phyloP scores from a whole-genome alignment of 2,329 filamentous ascomycete species.

The Pyrenophora tritici-repentis region DNA sequence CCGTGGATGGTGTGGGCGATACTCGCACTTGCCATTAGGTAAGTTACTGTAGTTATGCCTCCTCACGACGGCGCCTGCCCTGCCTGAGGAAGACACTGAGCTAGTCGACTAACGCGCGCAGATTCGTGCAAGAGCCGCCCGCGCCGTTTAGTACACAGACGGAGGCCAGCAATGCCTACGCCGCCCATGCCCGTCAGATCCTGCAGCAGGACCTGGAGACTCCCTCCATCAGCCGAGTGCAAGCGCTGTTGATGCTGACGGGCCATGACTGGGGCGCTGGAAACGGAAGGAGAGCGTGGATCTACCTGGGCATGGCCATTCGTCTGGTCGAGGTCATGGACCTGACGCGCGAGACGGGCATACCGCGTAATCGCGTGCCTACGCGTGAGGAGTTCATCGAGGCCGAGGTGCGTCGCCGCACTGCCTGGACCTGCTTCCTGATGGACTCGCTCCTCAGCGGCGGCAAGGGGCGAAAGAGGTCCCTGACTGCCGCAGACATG shows the following conservation, averaged over 20 bases:
- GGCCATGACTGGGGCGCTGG: constrained; percentile 55
- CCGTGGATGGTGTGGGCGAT: constrained; percentile 50
- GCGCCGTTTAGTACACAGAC: constrained; percentile 44
- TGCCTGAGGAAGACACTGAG: no score
- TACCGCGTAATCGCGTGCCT: constrained; percentile 36
- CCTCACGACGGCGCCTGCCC: no score
- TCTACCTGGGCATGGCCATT: constrained; percentile 50
- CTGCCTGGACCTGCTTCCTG: constrained; percentile 51
- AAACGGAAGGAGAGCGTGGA: constrained; percentile 49
- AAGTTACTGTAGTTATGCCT: no score
- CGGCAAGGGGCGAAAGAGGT: constrained; percentile 48
- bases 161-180: constrained; percentile 50
- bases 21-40: constrained; percentile 49
- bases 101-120: constrained; percentile 14
- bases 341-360: constrained; percentile 44
- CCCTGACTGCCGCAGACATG: constrained; percentile 44
- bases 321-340: constrained; percentile 50
- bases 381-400: constrained; percentile 49
- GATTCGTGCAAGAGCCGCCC: constrained; percentile 47
- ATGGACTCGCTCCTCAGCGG: constrained; percentile 51
- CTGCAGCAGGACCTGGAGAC: constrained; percentile 49
- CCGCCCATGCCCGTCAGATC: constrained; percentile 48
- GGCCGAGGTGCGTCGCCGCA: constrained; percentile 48
- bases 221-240: constrained; percentile 47
- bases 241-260: constrained; percentile 51